Evolutionary conservation across 768 basidiomycete genomes (phyloP).

Genomic region (Leccinum arenicola): DNA sequence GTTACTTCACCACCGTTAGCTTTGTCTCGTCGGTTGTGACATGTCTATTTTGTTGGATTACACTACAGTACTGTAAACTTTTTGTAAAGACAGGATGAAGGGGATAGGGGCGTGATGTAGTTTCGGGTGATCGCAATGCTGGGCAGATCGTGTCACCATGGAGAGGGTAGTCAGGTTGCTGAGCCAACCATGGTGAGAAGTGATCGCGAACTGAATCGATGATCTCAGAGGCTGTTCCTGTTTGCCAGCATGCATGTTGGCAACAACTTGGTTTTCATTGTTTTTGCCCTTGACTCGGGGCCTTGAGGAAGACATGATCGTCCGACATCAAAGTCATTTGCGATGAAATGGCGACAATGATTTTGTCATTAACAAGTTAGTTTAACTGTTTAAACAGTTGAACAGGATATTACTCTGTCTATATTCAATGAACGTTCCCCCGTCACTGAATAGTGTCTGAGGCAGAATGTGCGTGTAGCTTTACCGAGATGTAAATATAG

Average conservation of each 20-base stretch:
- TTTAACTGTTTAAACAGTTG: not conserved
- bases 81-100: not conserved
- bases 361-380: not conserved
- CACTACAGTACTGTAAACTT: not conserved
- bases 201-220: not conserved
- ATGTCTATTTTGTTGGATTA: not conserved
- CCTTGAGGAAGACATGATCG: not conserved
- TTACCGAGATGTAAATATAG: not conserved
- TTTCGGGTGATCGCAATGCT: not conserved
- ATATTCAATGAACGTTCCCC: not conserved
- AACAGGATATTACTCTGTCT: not conserved
- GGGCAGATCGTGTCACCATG: not conserved
- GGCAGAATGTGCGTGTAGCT: not conserved
- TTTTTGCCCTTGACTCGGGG: not conserved
- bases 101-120: not conserved
- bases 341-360: not conserved
- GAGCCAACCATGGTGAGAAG: not conserved
- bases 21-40: constrained; percentile 1
- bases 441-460: not conserved
- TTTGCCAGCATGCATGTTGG: not conserved
- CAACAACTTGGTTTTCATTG: not conserved
- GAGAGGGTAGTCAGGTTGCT: not conserved
- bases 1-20: constrained; percentile 16
- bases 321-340: not conserved
- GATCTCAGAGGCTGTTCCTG: not conserved